Base-by-base conservation (phyloP, 2,329 filamentous ascomycete species). In the Cladosporium halotolerans region DNA sequence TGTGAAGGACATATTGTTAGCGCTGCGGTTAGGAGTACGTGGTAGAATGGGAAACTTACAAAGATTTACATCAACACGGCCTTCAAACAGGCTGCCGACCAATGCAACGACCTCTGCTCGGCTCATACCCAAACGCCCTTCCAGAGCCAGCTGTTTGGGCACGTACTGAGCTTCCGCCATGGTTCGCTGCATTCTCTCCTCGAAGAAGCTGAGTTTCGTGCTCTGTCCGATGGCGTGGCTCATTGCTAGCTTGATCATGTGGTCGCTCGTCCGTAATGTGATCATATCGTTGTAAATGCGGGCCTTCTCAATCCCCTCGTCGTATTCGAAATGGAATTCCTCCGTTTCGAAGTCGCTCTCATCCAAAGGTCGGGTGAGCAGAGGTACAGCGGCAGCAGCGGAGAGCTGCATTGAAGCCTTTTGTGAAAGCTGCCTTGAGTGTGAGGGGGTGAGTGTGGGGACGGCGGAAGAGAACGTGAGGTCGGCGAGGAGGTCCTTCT, bases 201-300 rank as follows among this genome's bases (percentile, higher is more conserved):
- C 93, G 64, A 99, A 99, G 68, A 93, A 89, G 66, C 87, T 93
- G 39, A 99, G 76, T 70, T 96, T 97, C 0, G 93, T 99, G 70
- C 91, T 96, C 71, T 99, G 93, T 1, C 90, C 90, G 62, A 99
- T 96, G 36, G 91, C 93, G 68, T 99, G 93, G 69, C 88, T 95
- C 75, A 99, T 99, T 33, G 92, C 90, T 13, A 99, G 79, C 72
- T 97, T 97, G 68, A 97, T 95, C 92, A 99, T 97, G 73, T 99
- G 93, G 72, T 99, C 93, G 38, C 89, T 85, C 56, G 89, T 95
- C 58, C 95, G 80, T 42, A 99, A 76, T 0, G 93, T 99, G 63
- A 99, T 97, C 93, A 99, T 99, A 70, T 99, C 93, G 72, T 99
- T 97, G 75, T 95, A 99, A 31, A 99, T 88, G 53, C 93, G 82